phyloP scores from a whole-genome alignment of 768 basidiomycete species.

The Lepiota venenata region DNA sequence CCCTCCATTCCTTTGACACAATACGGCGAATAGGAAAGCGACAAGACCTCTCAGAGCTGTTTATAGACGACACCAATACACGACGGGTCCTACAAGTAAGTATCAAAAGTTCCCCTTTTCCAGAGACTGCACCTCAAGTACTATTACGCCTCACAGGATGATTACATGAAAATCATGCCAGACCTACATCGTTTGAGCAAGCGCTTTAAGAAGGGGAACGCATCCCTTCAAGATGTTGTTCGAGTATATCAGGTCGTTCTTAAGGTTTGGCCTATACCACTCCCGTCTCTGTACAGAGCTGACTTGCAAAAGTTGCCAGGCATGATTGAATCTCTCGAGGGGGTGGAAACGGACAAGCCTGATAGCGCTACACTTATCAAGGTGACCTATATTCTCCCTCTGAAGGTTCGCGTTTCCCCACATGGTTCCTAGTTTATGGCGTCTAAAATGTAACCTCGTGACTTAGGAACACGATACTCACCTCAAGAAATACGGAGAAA shows the following conservation, averaged over 20 bases:
- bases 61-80: constrained; percentile 74
- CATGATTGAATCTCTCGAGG: constrained; percentile 62
- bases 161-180: constrained; percentile 87
- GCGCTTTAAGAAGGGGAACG: constrained; percentile 80
- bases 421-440: background rate
- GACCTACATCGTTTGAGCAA: constrained; percentile 92
- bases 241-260: constrained; percentile 91
- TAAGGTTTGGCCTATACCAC: constrained; percentile 46
- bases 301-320: constrained; percentile 57
- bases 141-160: constrained; percentile 49
- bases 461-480: constrained; percentile 55
- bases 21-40: constrained; percentile 56
- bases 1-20: background rate
- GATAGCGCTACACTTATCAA: constrained; percentile 52
- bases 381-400: constrained; percentile 58
- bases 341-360: constrained; percentile 40
- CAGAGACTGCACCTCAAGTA: background rate
- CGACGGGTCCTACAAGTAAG: constrained; percentile 72
- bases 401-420: constrained; percentile 44
- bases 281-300: background rate
- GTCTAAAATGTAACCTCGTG: too few relatives aligned
- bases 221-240: constrained; percentile 91
- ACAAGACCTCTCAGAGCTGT: constrained; percentile 84
- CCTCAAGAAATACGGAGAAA: constrained; percentile 80
- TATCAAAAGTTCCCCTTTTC: background rate